Conservation (phyloP, 2,329 filamentous ascomycete genomes). For the Aureobasidium sp. region DNA sequence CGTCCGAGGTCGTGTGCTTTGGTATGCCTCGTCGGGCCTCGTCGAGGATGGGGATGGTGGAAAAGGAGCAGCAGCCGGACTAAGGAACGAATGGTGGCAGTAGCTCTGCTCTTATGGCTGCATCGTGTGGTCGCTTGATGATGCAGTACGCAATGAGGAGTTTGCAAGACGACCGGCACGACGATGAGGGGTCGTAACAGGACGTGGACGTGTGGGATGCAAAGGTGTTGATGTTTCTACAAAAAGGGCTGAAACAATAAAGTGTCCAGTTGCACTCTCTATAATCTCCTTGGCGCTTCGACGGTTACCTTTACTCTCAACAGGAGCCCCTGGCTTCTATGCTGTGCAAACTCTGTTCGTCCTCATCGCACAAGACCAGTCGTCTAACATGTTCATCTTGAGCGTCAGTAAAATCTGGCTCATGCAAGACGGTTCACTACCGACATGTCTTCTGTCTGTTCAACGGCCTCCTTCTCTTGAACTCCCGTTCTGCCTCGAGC, state of each 20-base stretch:
- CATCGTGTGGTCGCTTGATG: not conserved
- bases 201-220: not conserved
- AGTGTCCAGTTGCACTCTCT: conserved; percentile 3
- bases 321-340: not conserved
- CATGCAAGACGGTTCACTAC: not conserved
- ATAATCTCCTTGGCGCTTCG: conserved; percentile 6
- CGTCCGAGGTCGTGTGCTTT: conserved; percentile 1
- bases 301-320: conserved; percentile 7
- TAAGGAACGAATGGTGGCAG: conserved; percentile 2
- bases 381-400: not conserved
- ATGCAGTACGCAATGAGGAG: not conserved
- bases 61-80: not conserved
- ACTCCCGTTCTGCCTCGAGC: not conserved
- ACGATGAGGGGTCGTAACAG: not conserved
- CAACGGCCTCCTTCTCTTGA: not conserved
- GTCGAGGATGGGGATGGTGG: not conserved
- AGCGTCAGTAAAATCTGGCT: not conserved
- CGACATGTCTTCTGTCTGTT: not conserved
- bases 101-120: conserved; percentile 2
- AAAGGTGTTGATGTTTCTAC: not conserved
- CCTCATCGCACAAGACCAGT: not conserved
- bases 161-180: not conserved
- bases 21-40: not conserved
- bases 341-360: not conserved
- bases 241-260: conserved; percentile 6